Conservation (phyloP, 352 stramenopile species). For the Phytophthora idaei region DNA sequence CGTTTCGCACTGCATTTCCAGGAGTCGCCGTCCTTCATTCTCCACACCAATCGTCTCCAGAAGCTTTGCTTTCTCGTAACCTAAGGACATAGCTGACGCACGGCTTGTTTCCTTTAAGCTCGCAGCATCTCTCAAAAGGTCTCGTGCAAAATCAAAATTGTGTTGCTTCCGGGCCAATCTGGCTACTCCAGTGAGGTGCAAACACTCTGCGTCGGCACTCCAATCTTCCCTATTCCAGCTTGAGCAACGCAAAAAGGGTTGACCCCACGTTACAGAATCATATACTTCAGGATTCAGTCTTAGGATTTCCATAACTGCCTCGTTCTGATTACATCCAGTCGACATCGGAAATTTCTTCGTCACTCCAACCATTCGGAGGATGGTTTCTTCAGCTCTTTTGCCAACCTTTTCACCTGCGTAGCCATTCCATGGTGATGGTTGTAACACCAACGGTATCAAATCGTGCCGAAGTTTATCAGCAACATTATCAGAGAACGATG, state of each 20-base stretch:
- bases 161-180: constrained; percentile 57
- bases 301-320: neutral
- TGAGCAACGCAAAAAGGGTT: constrained; percentile 24
- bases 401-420: constrained; percentile 44
- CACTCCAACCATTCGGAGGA: constrained; percentile 30
- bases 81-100: constrained; percentile 14
- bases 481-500: constrained; percentile 1
- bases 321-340: neutral
- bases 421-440: constrained; percentile 36
- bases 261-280: constrained; percentile 48
- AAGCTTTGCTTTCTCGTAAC: constrained; percentile 48
- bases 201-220: constrained; percentile 17
- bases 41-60: constrained; percentile 42
- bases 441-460: constrained; percentile 39
- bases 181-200: constrained; percentile 42
- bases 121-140: constrained; percentile 42
- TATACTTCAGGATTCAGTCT: constrained; percentile 36
- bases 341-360: neutral
- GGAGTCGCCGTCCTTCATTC: constrained; percentile 33
- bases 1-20: constrained; percentile 38
- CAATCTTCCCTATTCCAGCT: neutral
- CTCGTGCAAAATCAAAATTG: constrained; percentile 50
- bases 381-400: constrained; percentile 40
- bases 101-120: constrained; percentile 1
- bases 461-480: constrained; percentile 18